Conservation (phyloP, 2,329 filamentous ascomycete species). For the Eurotiales sp. region DNA sequence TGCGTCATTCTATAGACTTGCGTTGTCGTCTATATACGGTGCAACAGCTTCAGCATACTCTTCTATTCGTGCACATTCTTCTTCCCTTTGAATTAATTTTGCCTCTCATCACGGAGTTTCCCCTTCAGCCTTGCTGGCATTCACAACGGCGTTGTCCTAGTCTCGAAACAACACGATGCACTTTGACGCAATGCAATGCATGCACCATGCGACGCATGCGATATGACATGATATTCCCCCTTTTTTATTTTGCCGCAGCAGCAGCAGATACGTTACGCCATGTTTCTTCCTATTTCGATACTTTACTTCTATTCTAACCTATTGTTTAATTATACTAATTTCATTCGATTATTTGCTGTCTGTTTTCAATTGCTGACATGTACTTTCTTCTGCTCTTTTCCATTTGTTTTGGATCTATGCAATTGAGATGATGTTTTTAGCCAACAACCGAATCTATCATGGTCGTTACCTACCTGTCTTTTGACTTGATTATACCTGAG, state of each 20-base stretch:
- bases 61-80: slow-evolving; percentile 14
- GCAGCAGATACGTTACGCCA: too few relatives aligned
- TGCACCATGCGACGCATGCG: slow-evolving; percentile 5
- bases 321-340: slow-evolving; percentile 9
- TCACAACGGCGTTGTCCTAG: slow-evolving; percentile 11
- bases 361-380: too few relatives aligned
- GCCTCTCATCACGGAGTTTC: neutral
- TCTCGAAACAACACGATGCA: slow-evolving; percentile 1
- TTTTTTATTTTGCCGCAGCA: neutral
- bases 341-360: neutral
- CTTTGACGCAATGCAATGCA: neutral
- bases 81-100: slow-evolving; percentile 1
- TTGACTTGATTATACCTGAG: too few relatives aligned
- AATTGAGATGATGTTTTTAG: too few relatives aligned
- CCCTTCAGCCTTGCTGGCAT: slow-evolving; percentile 2
- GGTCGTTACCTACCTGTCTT: too few relatives aligned
- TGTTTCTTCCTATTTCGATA: neutral
- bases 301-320: slow-evolving; percentile 6
- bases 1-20: slow-evolving; percentile 33
- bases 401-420: neutral
- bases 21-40: slow-evolving; percentile 11
- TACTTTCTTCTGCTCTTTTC: neutral
- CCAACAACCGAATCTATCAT: too few relatives aligned
- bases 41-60: neutral
- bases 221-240: slow-evolving; percentile 4